phyloP scores from a whole-genome alignment of 768 basidiomycete genomes.

The Kwoniella pini region DNA sequence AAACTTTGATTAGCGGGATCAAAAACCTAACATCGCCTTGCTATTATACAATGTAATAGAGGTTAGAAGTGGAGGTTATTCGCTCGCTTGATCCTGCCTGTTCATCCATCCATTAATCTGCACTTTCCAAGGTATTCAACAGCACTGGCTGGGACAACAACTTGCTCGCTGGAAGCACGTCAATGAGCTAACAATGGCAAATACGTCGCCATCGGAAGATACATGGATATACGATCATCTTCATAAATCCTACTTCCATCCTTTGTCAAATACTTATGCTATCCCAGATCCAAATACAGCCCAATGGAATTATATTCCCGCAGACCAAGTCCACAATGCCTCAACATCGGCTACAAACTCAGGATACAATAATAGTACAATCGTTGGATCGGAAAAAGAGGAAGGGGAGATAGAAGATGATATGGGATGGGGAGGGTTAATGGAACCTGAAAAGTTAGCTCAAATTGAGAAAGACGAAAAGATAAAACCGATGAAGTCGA shows the following conservation, averaged over 20 bases:
- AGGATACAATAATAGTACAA: background rate
- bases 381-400: constrained; percentile 16
- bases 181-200: background rate
- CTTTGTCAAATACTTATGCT: constrained; percentile 34
- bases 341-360: constrained; percentile 12
- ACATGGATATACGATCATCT: constrained; percentile 40
- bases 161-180: too few species aligned
- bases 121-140: too few species aligned
- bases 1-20: too few species aligned
- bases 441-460: constrained; percentile 40
- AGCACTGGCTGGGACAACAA: too few species aligned
- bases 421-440: constrained; percentile 46
- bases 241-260: constrained; percentile 36
- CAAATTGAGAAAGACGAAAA: constrained; percentile 11
- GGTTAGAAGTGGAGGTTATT: too few species aligned
- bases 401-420: constrained; percentile 48
- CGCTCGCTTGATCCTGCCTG: too few species aligned
- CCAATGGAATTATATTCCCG: constrained; percentile 39
- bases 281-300: constrained; percentile 32
- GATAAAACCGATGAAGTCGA: background rate
- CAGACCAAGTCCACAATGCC: constrained; percentile 19
- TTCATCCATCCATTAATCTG: too few species aligned
- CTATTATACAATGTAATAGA: too few species aligned
- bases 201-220: constrained; percentile 5
- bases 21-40: too few species aligned